phyloP scores from a whole-genome alignment of 768 basidiomycete species.

The Lactarius psammicola region DNA sequence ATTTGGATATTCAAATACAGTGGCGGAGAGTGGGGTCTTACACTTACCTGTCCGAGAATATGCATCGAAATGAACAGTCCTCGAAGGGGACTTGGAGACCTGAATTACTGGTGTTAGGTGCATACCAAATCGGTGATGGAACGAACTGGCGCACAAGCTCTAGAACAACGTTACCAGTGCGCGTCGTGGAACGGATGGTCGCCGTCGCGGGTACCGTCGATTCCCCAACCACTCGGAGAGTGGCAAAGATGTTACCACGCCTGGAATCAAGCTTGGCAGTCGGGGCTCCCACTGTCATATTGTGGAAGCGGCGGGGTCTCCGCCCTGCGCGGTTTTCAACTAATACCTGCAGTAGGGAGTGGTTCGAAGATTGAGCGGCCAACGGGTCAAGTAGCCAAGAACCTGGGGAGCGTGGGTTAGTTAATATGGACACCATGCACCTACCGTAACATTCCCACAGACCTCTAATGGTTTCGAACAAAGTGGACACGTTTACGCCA shows the following conservation, averaged over 20 bases:
- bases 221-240: constrained; percentile 13
- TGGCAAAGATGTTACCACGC: constrained; percentile 16
- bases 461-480: constrained; percentile 21
- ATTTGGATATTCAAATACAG: constrained; percentile 18
- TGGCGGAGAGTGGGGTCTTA: background rate
- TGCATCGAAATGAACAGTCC: constrained; percentile 20
- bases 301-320: constrained; percentile 14
- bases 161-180: constrained; percentile 21
- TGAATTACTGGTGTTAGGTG: background rate
- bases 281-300: constrained; percentile 12
- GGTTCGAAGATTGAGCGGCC: constrained; percentile 1
- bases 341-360: constrained; percentile 7
- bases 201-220: constrained; percentile 2
- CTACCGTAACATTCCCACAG: background rate
- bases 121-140: background rate
- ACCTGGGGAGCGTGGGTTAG: constrained; percentile 11
- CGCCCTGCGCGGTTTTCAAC: constrained; percentile 10
- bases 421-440: background rate
- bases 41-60: constrained; percentile 24
- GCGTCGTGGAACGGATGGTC: constrained; percentile 18
- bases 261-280: constrained; percentile 19
- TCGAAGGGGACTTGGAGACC: constrained; percentile 18
- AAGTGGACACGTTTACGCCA: constrained; percentile 11
- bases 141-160: constrained; percentile 16
- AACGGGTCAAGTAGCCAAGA: constrained; percentile 25